These are phyloP conservation scores for Suillus brevipes DNA, from an alignment of 768 basidiomycete species.

Conservation along the genomic window DNA sequence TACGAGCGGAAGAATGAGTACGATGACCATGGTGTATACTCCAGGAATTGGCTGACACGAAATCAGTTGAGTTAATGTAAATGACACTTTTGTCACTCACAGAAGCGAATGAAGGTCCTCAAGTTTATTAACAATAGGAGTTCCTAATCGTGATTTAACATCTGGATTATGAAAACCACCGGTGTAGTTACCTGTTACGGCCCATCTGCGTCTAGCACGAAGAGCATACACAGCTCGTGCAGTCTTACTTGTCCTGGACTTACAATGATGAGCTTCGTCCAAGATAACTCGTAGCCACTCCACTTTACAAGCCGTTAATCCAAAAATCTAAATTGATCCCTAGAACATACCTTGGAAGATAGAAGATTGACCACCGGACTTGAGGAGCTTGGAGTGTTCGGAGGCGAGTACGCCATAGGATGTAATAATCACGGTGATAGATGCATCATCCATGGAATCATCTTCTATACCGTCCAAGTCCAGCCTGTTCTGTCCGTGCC, in stretches of 20 bases:
- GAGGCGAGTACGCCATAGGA: conserved; percentile 92
- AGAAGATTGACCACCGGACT: conserved; percentile 49
- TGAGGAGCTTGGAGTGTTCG: conserved; percentile 75
- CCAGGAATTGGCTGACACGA: conserved; percentile 66
- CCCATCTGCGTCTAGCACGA: conserved; percentile 80
- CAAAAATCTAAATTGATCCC: neutral
- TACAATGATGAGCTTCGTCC: conserved; percentile 96
- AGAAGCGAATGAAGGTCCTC: conserved; percentile 89
- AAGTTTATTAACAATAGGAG: conserved; percentile 92
- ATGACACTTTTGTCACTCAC: conserved; percentile 33
- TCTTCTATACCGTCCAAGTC: conserved; percentile 65
- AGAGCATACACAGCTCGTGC: conserved; percentile 89
- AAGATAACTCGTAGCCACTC: conserved; percentile 82
- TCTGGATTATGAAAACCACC: neutral
- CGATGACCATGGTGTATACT: conserved; percentile 79
- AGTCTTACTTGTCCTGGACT: conserved; percentile 84
- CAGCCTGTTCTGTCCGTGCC: conserved; percentile 87
- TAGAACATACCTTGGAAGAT: conserved; percentile 66
- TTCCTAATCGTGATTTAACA: conserved; percentile 47
- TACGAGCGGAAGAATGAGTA: conserved; percentile 89
- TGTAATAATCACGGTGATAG: conserved; percentile 81
- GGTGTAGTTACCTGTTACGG: conserved; percentile 67
- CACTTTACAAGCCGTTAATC: conserved; percentile 42
- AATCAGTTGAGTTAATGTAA: conserved; percentile 1
- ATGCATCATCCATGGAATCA: conserved; percentile 48